These are phyloP conservation scores for Didymella glomerata DNA, from an alignment of 2,329 filamentous ascomycete species.

Conservation along the genomic window DNA sequence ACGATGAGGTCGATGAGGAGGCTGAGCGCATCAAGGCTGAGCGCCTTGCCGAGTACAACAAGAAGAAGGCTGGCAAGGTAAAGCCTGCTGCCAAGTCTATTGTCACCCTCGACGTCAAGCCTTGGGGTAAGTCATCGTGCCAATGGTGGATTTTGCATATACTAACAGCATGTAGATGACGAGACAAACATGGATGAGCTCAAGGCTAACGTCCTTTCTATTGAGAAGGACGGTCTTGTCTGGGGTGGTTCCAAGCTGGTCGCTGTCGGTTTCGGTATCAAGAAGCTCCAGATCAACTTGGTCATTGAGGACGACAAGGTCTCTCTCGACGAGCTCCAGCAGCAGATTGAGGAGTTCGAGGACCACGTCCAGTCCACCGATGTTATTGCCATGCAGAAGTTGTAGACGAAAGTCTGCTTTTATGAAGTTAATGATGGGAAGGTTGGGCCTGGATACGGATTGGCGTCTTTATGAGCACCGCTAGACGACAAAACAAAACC, in stretches of 20 bases:
- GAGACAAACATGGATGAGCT: slow-evolving; percentile 90
- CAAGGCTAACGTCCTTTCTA: slow-evolving; percentile 79
- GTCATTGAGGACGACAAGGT: slow-evolving; percentile 98
- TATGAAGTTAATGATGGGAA: slow-evolving; percentile 37
- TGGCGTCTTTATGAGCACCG: slow-evolving; percentile 46
- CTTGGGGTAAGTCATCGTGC: slow-evolving; percentile 78
- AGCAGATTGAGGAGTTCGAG: slow-evolving; percentile 85
- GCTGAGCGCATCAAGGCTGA: slow-evolving; percentile 84
- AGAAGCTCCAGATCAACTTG: slow-evolving; percentile 98
- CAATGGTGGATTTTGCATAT: slow-evolving; percentile 1
- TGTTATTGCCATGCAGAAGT: slow-evolving; percentile 68
- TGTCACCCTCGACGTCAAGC: slow-evolving; percentile 96
- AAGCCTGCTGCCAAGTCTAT: slow-evolving; percentile 96
- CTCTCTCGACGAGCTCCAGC: slow-evolving; percentile 84
- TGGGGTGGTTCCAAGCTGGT: slow-evolving; percentile 95
- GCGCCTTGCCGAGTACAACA: slow-evolving; percentile 90
- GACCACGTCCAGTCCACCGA: slow-evolving; percentile 97
- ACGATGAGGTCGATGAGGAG: slow-evolving; percentile 73
- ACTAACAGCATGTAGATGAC: slow-evolving; percentile 68
- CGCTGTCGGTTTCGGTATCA: slow-evolving; percentile 94
- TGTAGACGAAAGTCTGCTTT: slow-evolving; percentile 43
- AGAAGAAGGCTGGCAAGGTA: slow-evolving; percentile 94
- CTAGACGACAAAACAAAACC: slow-evolving; percentile 41
- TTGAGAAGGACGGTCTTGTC: slow-evolving; percentile 91
- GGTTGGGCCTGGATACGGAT: slow-evolving; percentile 36